Evolutionary conservation across 2,329 filamentous ascomycete genomes (phyloP), one percentile per base, ranked within the genome.

Genomic region (Cordyceps javanica): DNA sequence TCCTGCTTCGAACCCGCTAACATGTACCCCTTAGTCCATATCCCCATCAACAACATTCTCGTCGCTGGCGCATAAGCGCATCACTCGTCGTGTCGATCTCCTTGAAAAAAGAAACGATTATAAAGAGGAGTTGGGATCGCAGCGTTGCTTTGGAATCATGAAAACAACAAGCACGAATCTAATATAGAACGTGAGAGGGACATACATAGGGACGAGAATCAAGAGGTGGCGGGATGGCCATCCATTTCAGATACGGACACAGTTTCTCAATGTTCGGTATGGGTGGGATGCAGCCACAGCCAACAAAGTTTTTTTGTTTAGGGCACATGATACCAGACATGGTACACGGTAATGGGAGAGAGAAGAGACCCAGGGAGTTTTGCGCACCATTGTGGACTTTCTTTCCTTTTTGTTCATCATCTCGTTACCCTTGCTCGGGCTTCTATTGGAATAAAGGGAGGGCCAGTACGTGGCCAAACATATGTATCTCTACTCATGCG

Each of bases 1-100:
- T 34, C 41, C 38, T 46, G 39, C 3, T 2, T 3, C 4, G 9
- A 53, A 11, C 13, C 23, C 42, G 30, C 51, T 60, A n/a, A 45
- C 34, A 28, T n/a, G n/a, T 26, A 14, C 34, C 16, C 13, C n/a
- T 14, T 57, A 86, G 82, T 88, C 62, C 85, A 88, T 70, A 86
- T 88, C 50, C 85, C 85, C 62, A 80, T 88, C 62, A 88, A 88
- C 79, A 84, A 87, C 71, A 83, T 87, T 60, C 79, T 88, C 59
- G 85, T 88, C 62, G 84, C 83, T 60, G 83, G 82, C 70, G 83
- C 84, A 69, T 87, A 82, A 75, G 25, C 46, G 26, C 13, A n/a
- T 5, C 10, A 11, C n/a, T 13, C 19, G n/a, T n/a, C 38, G 19
- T 41, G 19, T 41, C 13, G 11, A 25, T 42, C 3, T n/a, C 21